Percentiles rank a stretch among this genome's conserved stretches.
phyloP scores from a whole-genome alignment of 2,329 filamentous ascomycete species.

The Geosmithia putterillii region DNA sequence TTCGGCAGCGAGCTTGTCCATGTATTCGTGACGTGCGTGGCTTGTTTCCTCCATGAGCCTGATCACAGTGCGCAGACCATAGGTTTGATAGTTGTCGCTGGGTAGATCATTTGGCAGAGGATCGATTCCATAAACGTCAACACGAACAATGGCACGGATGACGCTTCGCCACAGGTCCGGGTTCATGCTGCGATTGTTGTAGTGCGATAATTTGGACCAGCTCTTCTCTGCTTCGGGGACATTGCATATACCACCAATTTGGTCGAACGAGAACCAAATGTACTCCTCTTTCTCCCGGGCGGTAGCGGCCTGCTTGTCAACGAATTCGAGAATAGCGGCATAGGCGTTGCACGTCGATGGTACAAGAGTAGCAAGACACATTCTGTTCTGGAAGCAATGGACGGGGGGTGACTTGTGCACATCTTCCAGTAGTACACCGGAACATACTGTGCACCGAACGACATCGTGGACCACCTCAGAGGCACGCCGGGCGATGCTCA shows the following conservation, averaged over 20 bases:
- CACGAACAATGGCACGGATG: constrained; percentile 39
- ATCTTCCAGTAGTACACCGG: constrained; percentile 21
- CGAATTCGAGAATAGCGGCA: constrained; percentile 36
- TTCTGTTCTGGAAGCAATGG: constrained; percentile 42
- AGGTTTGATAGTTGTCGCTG: constrained; percentile 5
- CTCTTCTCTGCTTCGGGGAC: constrained; percentile 4
- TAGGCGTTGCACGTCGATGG: constrained; percentile 47
- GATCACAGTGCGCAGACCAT: constrained; percentile 42
- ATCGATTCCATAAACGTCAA: constrained; percentile 44
- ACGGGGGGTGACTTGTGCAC: constrained; percentile 24
- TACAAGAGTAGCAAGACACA: constrained; percentile 45
- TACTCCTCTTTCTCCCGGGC: constrained; percentile 28
- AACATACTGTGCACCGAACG: constrained; percentile 38
- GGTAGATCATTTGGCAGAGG: constrained; percentile 5
- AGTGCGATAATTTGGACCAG: constrained; percentile 15
- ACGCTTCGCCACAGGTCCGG: constrained; percentile 41
- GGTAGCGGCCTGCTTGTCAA: constrained; percentile 35
- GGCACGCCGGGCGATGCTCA: constrained; percentile 33
- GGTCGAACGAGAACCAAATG: constrained; percentile 30
- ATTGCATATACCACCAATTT: constrained; percentile 29
- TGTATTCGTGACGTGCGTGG: constrained; percentile 30
- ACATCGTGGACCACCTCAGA: constrained; percentile 36
- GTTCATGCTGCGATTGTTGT: constrained; percentile 32
- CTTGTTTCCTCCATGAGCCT: constrained; percentile 38
- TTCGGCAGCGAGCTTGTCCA: constrained; percentile 31